Base-by-base conservation (phyloP, 2,329 filamentous ascomycete species). In the Apiospora arundinis region DNA sequence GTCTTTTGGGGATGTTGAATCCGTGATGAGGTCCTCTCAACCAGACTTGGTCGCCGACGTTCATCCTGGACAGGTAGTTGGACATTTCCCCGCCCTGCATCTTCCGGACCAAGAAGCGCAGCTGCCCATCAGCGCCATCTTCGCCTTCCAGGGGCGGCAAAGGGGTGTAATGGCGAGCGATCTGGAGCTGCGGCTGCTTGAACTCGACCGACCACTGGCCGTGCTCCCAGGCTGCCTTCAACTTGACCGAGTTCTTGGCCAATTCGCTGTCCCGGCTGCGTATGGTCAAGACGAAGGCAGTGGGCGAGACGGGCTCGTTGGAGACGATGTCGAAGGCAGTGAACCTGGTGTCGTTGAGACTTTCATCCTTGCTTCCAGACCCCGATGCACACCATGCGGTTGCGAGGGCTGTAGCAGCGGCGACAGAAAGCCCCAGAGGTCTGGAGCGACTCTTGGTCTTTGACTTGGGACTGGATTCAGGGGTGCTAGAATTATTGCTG, bases 161-260 rank as follows among this genome's bases (percentile, higher is more conserved):
- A 0, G 95, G 95, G 4, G 96, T 98, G 82, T 99, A 99, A 71
- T 94, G 91, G 73, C 96, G 86, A 60, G 94, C 93, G 76, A 99
- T 97, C 82, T 98, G 95, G 71, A 98, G 83, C 80, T 97, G 92
- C 2, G 96, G 96, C 83, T 98, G 96, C 83, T 97, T 97, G 78
- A 97, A 91, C 84, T 98, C 93, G 45, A 98, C 92, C 74, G 92
- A 95, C 92, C 94, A 97, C 56, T 97, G 87, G 5, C 93, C 92
- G 70, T 89, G 85, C 60, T 82, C 81, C 89, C 90, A 92, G 32
- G 85, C 85, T 14, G 82, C 75, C 5, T 80, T 77, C 71, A 82
- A 70, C 44, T 72, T 69, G 46, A 65, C 42, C 45, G 49, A 69
- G 68, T 74, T 68, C 67, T 66, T 70, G 77, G 48, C 71, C 48